phyloP scores from a whole-genome alignment of 371 early-diverging fungal species.

The Mortierella sp. region DNA sequence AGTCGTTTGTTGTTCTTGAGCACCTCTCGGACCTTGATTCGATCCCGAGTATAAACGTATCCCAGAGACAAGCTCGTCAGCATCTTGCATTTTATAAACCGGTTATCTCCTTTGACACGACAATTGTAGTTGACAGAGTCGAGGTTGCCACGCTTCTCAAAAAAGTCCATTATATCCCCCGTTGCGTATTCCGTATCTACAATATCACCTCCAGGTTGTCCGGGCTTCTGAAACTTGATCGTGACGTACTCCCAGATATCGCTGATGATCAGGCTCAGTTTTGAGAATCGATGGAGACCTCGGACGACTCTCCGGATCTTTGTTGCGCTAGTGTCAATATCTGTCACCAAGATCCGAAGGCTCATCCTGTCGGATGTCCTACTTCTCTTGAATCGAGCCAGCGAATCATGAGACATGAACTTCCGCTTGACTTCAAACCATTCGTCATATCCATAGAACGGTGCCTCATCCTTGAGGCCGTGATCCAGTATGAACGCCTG shows the following conservation, averaged over 20 bases:
- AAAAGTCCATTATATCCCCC: conserved; percentile 8
- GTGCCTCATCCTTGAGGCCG: conserved; percentile 4
- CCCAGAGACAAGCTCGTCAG: conserved; percentile 18
- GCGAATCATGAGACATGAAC: conserved; percentile 1
- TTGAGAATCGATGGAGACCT: conserved; percentile 38
- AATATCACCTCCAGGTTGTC: conserved; percentile 23
- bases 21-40: conserved; percentile 26
- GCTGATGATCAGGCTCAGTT: conserved; percentile 20
- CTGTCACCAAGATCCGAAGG: conserved; percentile 17
- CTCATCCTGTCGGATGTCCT: conserved; percentile 22
- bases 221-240: conserved; percentile 30
- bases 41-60: conserved; percentile 25
- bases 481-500: conserved; percentile 27
- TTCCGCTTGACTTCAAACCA: conserved; percentile 9
- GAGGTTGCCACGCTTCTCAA: conserved; percentile 28
- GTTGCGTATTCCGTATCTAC: conserved; percentile 27
- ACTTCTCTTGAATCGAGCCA: conserved; percentile 25
- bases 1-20: conserved; percentile 32
- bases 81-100: conserved; percentile 12
- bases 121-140: conserved; percentile 28
- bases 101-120: conserved; percentile 8
- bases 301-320: conserved; percentile 17
- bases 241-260: conserved; percentile 24
- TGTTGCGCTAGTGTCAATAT: conserved; percentile 18
- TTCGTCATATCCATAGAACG: conserved; percentile 16